Evolutionary conservation across 2,329 filamentous ascomycete genomes (phyloP).

Genomic region (Raffaelea albimanens): DNA sequence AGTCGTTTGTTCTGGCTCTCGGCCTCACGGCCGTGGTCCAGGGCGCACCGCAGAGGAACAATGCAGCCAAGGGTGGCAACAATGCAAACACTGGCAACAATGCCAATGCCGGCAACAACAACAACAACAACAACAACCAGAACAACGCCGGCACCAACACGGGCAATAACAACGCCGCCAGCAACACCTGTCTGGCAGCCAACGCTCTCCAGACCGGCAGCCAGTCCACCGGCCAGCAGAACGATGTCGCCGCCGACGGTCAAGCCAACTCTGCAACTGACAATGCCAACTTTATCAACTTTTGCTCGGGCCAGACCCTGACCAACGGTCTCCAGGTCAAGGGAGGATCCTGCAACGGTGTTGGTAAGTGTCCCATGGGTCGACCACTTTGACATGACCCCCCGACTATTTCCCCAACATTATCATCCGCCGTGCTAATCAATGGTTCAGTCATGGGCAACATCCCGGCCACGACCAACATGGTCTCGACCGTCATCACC

Average conservation of each 20-base stretch:
- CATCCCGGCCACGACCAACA: slow-evolving; percentile 43
- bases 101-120: slow-evolving; percentile 24
- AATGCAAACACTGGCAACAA: not conserved
- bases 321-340: slow-evolving; percentile 53
- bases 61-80: slow-evolving; percentile 22
- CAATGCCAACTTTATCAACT: slow-evolving; percentile 55
- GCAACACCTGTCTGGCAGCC: slow-evolving; percentile 27
- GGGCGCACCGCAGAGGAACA: slow-evolving; percentile 20
- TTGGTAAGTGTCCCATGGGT: slow-evolving; percentile 40
- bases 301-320: slow-evolving; percentile 43
- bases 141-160: slow-evolving; percentile 10
- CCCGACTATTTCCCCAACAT: slow-evolving; percentile 3
- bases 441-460: slow-evolving; percentile 44
- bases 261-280: slow-evolving; percentile 46
- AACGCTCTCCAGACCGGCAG: slow-evolving; percentile 42
- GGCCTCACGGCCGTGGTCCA: slow-evolving; percentile 35
- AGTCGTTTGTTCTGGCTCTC: slow-evolving; percentile 38
- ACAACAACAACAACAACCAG: slow-evolving; percentile 18
- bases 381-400: not conserved
- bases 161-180: slow-evolving; percentile 13
- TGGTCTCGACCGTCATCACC: slow-evolving; percentile 47
- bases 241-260: slow-evolving; percentile 27
- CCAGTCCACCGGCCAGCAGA: slow-evolving; percentile 35
- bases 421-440: slow-evolving; percentile 12
- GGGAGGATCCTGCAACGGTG: slow-evolving; percentile 54